Percentiles rank a stretch among this genome's conserved stretches.
Conservation (phyloP, 2,329 filamentous ascomycete species). For the Aspergillus ochraceus region DNA sequence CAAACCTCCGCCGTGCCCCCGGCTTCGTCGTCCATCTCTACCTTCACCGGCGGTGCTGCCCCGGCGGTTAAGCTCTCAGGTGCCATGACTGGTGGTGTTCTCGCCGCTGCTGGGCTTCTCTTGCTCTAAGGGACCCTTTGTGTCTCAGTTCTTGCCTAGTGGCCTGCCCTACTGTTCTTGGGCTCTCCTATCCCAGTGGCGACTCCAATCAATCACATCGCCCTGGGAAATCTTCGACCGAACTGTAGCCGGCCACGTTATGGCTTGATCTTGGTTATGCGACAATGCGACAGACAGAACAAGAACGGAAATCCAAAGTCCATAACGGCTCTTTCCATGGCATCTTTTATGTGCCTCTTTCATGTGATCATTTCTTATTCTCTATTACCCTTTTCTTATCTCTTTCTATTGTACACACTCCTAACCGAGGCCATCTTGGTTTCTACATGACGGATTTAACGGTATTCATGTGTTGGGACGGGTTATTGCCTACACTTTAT, state of each 20-base stretch:
- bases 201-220: not conserved
- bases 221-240: not conserved
- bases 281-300: not conserved
- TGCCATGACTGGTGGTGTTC: slow-evolving; percentile 30
- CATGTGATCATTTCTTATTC: not conserved
- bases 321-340: slow-evolving; percentile 30
- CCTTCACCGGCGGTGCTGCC: slow-evolving; percentile 21
- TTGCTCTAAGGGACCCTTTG: slow-evolving; percentile 28
- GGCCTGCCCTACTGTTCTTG: no score
- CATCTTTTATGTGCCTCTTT: slow-evolving; percentile 37
- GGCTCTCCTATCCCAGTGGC: no score
- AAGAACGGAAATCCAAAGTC: not conserved
- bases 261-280: no score
- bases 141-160: no score
- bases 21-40: slow-evolving; percentile 14
- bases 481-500: not conserved
- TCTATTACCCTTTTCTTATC: not conserved
- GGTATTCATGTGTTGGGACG: slow-evolving; percentile 2
- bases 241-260: not conserved
- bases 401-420: not conserved
- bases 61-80: slow-evolving; percentile 25
- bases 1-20: slow-evolving; percentile 4
- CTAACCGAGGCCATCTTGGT: not conserved
- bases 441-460: slow-evolving; percentile 5
- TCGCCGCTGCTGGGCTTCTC: slow-evolving; percentile 33